These are phyloP conservation scores for Claviceps capensis DNA, from an alignment of 2,329 filamentous ascomycete genomes.

Conservation along the genomic window DNA sequence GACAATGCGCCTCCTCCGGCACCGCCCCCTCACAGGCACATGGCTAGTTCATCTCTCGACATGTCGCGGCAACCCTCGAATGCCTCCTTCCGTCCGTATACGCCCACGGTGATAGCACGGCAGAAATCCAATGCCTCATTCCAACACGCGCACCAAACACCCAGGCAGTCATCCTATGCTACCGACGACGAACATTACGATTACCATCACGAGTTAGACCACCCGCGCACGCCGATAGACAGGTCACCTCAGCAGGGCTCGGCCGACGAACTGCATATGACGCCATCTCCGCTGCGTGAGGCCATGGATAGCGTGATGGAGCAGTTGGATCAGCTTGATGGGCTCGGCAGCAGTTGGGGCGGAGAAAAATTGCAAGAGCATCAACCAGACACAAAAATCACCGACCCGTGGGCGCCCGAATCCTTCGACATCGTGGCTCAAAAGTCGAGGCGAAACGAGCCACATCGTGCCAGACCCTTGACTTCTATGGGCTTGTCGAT, in stretches of 20 bases:
- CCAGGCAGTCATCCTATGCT: slow-evolving; percentile 26
- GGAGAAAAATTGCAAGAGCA: slow-evolving; percentile 19
- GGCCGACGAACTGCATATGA: slow-evolving; percentile 52
- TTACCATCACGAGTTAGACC: slow-evolving; percentile 6
- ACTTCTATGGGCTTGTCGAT: slow-evolving; percentile 60
- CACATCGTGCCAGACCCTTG: slow-evolving; percentile 34
- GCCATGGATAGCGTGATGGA: slow-evolving; percentile 99
- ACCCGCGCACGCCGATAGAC: slow-evolving; percentile 39
- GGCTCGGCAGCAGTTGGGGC: slow-evolving; percentile 37
- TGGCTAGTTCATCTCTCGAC: slow-evolving; percentile 15
- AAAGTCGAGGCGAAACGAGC: slow-evolving; percentile 13
- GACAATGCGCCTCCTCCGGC: slow-evolving; percentile 65
- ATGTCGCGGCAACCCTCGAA: slow-evolving; percentile 22
- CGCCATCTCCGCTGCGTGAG: slow-evolving; percentile 80
- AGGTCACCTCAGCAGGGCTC: slow-evolving; percentile 56
- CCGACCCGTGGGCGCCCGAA: slow-evolving; percentile 82
- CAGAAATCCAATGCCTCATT: slow-evolving; percentile 24
- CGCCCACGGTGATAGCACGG: slow-evolving; percentile 17
- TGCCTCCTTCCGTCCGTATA: slow-evolving; percentile 18
- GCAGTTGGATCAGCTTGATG: slow-evolving; percentile 68
- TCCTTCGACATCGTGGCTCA: slow-evolving; percentile 50
- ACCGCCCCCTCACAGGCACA: slow-evolving; percentile 71
- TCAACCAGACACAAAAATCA: slow-evolving; percentile 37
- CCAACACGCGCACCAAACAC: slow-evolving; percentile 13
- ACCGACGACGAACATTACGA: slow-evolving; percentile 25